Percentiles rank a stretch among this genome's conserved stretches.
Evolutionary conservation across 208 protist species (phyloP).

Genomic region (Leptomonas seymouri): DNA sequence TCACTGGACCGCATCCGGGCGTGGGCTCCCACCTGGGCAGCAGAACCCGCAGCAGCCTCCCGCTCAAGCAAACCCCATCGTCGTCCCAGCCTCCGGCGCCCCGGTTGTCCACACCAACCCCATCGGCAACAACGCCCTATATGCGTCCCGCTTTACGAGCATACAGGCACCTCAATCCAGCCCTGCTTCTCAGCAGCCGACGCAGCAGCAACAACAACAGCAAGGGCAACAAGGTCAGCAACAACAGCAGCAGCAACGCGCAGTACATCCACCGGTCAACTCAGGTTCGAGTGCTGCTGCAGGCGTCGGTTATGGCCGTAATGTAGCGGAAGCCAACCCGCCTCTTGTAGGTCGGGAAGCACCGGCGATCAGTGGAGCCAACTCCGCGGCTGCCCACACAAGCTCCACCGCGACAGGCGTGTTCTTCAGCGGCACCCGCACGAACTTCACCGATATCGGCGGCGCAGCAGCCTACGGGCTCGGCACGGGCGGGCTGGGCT

Average conservation of each 20-base stretch:
- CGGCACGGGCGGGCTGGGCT: conserved; percentile 24
- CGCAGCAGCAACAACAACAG: conserved; percentile 3
- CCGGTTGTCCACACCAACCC: conserved; percentile 4
- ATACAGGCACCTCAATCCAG: not conserved
- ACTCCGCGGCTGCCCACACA: conserved; percentile 35
- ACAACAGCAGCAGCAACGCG: conserved; percentile 23
- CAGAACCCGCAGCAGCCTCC: conserved; percentile 10
- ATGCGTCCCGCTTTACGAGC: conserved; percentile 15
- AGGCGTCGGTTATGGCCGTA: conserved; percentile 4
- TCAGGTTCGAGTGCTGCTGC: not conserved
- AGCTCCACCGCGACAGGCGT: conserved; percentile 32
- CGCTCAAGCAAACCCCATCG: not conserved
- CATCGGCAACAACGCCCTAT: conserved; percentile 4
- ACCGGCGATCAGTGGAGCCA: conserved; percentile 39
- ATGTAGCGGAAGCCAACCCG: conserved; percentile 3
- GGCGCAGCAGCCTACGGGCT: conserved; percentile 32
- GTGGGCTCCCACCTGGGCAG: conserved; percentile 15
- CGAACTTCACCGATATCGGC: conserved; percentile 49
- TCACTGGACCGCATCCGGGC: conserved; percentile 31
- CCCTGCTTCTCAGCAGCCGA: conserved; percentile 2
- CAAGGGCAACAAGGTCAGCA: conserved; percentile 16
- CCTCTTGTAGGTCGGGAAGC: conserved; percentile 26
- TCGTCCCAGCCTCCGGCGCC: not conserved
- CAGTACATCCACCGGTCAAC: conserved; percentile 1
- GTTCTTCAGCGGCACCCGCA: conserved; percentile 51